Evolutionary conservation across 768 basidiomycete species (phyloP).

Genomic region (Tulasnella sp.): DNA sequence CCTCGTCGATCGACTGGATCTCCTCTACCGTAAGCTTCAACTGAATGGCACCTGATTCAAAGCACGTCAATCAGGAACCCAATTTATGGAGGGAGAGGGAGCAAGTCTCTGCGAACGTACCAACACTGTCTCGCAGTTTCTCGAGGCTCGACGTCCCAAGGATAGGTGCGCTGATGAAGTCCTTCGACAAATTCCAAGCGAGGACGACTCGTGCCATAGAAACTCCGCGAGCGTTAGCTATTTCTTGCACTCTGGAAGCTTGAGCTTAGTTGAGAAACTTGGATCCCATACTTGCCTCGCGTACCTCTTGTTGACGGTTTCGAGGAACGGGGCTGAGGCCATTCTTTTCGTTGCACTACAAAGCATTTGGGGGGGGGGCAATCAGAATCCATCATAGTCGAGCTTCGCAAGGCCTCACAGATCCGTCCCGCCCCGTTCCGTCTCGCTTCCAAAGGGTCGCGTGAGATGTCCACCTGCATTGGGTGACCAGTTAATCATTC

Average conservation of each 20-base stretch:
- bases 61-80: not conserved
- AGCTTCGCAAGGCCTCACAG: not conserved
- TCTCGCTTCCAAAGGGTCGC: constrained; percentile 26
- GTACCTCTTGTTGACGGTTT: not conserved
- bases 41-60: not conserved
- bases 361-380: not conserved
- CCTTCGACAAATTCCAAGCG: constrained; percentile 20
- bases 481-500: constrained; percentile 36
- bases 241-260: not conserved
- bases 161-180: constrained; percentile 20
- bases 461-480: constrained; percentile 33
- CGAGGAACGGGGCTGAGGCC: not conserved
- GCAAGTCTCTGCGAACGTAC: not conserved
- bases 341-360: not conserved
- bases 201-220: constrained; percentile 24
- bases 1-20: constrained; percentile 19
- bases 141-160: constrained; percentile 14
- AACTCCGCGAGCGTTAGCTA: constrained; percentile 8
- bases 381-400: not conserved
- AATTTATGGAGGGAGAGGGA: not conserved
- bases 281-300: not conserved
- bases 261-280: not conserved
- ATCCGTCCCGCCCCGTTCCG: constrained; percentile 11
- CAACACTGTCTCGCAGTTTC: constrained; percentile 10
- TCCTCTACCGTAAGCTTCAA: constrained; percentile 20